Conservation (phyloP, 2,329 filamentous ascomycete species). For the Fusarium bactridioides region DNA sequence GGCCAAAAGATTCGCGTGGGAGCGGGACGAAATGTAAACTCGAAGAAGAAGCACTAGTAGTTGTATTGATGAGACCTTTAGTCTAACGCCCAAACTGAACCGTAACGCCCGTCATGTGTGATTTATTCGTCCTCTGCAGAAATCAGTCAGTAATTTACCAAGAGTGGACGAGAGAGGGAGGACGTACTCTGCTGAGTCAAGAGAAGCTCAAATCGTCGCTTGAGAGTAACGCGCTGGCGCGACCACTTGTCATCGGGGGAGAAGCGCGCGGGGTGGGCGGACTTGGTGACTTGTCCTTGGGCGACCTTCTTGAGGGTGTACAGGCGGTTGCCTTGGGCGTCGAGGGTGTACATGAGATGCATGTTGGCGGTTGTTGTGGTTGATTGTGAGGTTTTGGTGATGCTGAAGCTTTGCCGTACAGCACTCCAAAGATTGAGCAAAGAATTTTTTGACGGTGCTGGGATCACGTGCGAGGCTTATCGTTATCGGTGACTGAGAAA, state of each 20-base stretch:
- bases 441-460: conserved; percentile 26
- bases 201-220: conserved; percentile 90
- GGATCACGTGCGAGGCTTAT: conserved; percentile 38
- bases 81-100: conserved; percentile 30
- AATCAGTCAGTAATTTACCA: background rate
- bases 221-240: conserved; percentile 91
- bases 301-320: conserved; percentile 96
- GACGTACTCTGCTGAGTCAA: conserved; percentile 76
- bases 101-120: conserved; percentile 27
- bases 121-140: conserved; percentile 35
- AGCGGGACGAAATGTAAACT: conserved; percentile 86
- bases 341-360: conserved; percentile 84
- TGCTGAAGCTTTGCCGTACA: background rate
- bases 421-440: background rate
- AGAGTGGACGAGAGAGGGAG: rapidly evolving
- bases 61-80: conserved; percentile 22
- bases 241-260: conserved; percentile 99
- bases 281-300: conserved; percentile 88
- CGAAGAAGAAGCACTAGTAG: conserved; percentile 66
- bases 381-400: background rate
- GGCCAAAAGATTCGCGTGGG: conserved; percentile 80
- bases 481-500: conserved; percentile 11
- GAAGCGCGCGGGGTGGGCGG: conserved; percentile 94
- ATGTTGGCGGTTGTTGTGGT: conserved; percentile 46
- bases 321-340: conserved; percentile 81